Base-by-base conservation (phyloP, 2,329 filamentous ascomycete genomes). In the Alternaria ventricosa region DNA sequence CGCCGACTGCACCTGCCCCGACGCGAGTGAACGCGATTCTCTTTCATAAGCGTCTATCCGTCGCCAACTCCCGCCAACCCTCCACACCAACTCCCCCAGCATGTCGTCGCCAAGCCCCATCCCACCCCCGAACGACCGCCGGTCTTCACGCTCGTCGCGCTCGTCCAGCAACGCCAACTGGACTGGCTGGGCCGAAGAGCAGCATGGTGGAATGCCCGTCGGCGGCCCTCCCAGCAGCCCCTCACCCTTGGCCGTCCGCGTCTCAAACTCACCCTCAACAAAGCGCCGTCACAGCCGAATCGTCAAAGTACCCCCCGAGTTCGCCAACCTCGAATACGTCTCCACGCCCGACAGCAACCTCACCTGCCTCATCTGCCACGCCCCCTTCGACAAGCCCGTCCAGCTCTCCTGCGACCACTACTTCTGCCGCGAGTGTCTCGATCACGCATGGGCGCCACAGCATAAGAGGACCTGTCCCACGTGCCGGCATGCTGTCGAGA, bases 281-380 rank as follows among this genome's bases (percentile, higher is more conserved):
- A 77, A 75, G 75, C 76, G 71, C 63, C 78, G 75, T 51, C 73
- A 74, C 66, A 78, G 71, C 70, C 72, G 70, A 57, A 70, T 71
- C 64, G 65, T 75, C 66, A 78, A 77, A 54, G 64, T 75, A 45
- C 71, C 77, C 13, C 79, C 88, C 65, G 88, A 90, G 72, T 76
- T 89, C 53, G 84, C 87, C 58, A 75, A 82, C 41, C 83, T 90
- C 68, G 88, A 90, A 62, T 87, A 88, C 78, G 82, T 87, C 61
- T 79, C 82, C 55, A 75, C 79, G 27, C 86, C 86, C 72, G 87
- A 90, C 73, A 82, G 82, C 64, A 88, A 90, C 71, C 82, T 90
- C 55, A 85, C 88, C 80, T 90, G 88, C 72, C 84, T 87, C 15
- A 90, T 90, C 67, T 90, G 88, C 76, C 87, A 88, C 72, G 87